These are phyloP conservation scores for Russula lepida DNA, from an alignment of 768 basidiomycete genomes.

Conservation along the genomic window DNA sequence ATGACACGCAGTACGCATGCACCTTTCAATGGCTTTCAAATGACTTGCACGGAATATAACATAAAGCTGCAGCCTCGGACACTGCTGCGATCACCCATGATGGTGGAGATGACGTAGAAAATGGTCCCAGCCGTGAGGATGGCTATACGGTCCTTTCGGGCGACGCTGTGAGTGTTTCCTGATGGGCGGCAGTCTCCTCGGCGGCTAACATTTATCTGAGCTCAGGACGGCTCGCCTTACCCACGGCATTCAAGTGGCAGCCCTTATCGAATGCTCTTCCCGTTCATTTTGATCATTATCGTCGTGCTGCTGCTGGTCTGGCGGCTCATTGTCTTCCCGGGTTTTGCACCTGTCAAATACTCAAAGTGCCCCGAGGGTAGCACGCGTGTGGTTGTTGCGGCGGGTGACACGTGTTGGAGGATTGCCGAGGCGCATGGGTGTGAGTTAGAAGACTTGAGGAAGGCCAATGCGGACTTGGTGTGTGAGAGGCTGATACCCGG, in stretches of 20 bases:
- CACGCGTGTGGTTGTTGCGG: slow-evolving; percentile 16
- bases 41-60: neutral
- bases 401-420: slow-evolving; percentile 22
- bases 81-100: neutral
- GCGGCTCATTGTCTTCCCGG: slow-evolving; percentile 18
- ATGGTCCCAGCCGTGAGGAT: slow-evolving; percentile 10
- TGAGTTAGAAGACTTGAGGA: slow-evolving; percentile 15
- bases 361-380: slow-evolving; percentile 16
- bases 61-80: slow-evolving; percentile 5
- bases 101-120: slow-evolving; percentile 18
- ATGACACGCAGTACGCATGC: slow-evolving; percentile 32
- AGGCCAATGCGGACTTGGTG: slow-evolving; percentile 5
- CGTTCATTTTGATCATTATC: slow-evolving; percentile 20
- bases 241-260: slow-evolving; percentile 4
- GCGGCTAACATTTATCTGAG: neutral
- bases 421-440: slow-evolving; percentile 18
- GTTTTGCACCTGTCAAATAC: slow-evolving; percentile 2
- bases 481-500: slow-evolving; percentile 20
- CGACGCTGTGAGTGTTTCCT: slow-evolving; percentile 12
- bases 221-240: slow-evolving; percentile 1
- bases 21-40: neutral
- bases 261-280: slow-evolving; percentile 22
- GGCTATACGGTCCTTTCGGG: slow-evolving; percentile 10
- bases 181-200: neutral
- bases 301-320: slow-evolving; percentile 20